Percentiles rank a stretch among this genome's conserved stretches.
Evolutionary conservation across 345 rosid genomes (phyloP).

Genomic region (Gossypium stocksii): DNA sequence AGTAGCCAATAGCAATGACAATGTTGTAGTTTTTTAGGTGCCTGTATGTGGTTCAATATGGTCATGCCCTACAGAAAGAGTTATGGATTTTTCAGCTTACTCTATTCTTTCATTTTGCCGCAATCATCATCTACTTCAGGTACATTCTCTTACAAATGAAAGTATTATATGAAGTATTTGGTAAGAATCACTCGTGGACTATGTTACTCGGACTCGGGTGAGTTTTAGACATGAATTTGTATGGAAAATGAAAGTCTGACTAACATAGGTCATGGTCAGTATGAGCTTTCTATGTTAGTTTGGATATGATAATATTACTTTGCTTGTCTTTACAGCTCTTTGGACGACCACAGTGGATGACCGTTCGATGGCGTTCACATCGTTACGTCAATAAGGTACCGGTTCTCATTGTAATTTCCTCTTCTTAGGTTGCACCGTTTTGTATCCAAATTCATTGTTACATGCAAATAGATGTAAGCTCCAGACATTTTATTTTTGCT

Average conservation of each 20-base stretch:
- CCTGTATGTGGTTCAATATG: conserved; percentile 89
- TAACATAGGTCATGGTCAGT: not conserved
- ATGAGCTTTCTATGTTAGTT: not conserved
- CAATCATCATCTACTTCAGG: conserved; percentile 91
- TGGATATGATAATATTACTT: not conserved
- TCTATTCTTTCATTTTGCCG: conserved; percentile 79
- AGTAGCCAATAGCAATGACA: not conserved
- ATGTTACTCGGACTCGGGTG: not conserved
- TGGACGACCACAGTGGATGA: conserved; percentile 93
- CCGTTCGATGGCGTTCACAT: conserved; percentile 64
- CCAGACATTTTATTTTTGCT: not conserved
- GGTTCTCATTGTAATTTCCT: not conserved
- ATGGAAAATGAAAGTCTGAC: not conserved
- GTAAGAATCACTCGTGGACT: not conserved
- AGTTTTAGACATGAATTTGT: not conserved
- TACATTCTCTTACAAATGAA: conserved; percentile 6
- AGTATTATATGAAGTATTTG: not conserved
- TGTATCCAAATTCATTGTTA: not conserved
- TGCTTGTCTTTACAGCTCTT: conserved; percentile 44
- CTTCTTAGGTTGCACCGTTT: not conserved
- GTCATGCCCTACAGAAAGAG: conserved; percentile 78
- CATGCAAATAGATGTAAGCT: conserved; percentile 2
- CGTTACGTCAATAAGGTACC: conserved; percentile 62
- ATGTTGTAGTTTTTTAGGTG: conserved; percentile 35
- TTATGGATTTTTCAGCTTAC: conserved; percentile 74